Percentiles rank a stretch among this genome's conserved stretches.
Evolutionary conservation across 2,329 filamentous ascomycete genomes (phyloP).

Genomic region (Nectriaceae sp.): DNA sequence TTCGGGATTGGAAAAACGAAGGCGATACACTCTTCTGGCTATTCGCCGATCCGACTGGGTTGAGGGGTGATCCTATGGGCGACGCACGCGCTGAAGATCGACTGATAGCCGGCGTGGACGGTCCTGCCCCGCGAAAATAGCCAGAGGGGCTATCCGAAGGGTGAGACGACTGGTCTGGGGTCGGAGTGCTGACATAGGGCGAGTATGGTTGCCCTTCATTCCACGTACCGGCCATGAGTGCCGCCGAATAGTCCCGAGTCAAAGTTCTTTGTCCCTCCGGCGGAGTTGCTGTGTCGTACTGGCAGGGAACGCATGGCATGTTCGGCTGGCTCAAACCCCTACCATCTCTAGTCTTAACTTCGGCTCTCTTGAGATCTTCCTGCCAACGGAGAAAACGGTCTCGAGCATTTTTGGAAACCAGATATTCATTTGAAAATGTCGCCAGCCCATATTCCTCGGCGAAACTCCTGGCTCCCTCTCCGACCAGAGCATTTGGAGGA

Average conservation of each 20-base stretch:
- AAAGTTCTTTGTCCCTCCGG: constrained; percentile 26
- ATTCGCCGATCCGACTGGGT: constrained; percentile 16
- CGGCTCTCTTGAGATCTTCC: constrained; percentile 68
- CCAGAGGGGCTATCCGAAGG: constrained; percentile 9
- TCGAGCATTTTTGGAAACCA: constrained; percentile 78
- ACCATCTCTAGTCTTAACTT: constrained; percentile 40
- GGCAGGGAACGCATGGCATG: constrained; percentile 27
- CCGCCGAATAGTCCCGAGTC: constrained; percentile 52
- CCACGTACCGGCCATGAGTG: constrained; percentile 59
- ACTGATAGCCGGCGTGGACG: constrained; percentile 11
- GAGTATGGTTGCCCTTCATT: constrained; percentile 66
- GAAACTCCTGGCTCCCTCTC: constrained; percentile 83
- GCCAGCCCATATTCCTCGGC: constrained; percentile 76
- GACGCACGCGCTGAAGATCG: constrained; percentile 10
- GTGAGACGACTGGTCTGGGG: constrained; percentile 13
- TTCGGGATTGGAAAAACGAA: constrained; percentile 11
- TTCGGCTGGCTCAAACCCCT: constrained; percentile 14
- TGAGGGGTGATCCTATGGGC: constrained; percentile 16
- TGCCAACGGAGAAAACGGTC: constrained; percentile 81
- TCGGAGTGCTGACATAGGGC: constrained; percentile 39
- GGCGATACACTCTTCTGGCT: constrained; percentile 7
- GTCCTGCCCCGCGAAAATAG: constrained; percentile 20
- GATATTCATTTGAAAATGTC: constrained; percentile 70
- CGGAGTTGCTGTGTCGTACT: constrained; percentile 36
- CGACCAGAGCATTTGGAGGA: constrained; percentile 88